Conservation (phyloP, 1,284 basidiomycete genomes). For the Xerocomus nothofagi region DNA sequence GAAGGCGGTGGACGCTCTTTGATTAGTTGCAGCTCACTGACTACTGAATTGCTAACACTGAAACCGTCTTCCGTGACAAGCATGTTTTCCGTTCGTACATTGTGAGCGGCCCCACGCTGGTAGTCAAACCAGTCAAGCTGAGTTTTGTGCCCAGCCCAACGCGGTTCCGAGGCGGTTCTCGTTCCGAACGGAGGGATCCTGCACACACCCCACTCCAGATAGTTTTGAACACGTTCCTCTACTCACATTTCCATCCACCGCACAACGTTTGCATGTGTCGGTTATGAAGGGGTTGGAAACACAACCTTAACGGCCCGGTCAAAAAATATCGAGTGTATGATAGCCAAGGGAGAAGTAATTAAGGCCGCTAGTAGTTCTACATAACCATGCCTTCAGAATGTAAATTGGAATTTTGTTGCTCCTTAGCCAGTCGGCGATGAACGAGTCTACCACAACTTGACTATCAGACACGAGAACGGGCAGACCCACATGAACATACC, state of each 20-base stretch:
- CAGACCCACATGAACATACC: conserved; percentile 19
- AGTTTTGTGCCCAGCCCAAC: not conserved
- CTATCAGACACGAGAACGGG: conserved; percentile 1
- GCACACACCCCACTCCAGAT: not conserved
- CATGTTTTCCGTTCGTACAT: not conserved
- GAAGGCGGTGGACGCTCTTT: no score
- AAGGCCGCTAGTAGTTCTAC: conserved; percentile 11
- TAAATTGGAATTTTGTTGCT: conserved; percentile 1
- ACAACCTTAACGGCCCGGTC: not conserved
- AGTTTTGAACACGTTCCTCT: not conserved
- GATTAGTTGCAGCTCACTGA: not conserved
- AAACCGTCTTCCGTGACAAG: not conserved
- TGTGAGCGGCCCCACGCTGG: no score
- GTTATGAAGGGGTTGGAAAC: not conserved
- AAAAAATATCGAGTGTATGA: not conserved
- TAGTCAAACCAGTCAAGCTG: not conserved
- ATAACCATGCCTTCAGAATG: conserved; percentile 26
- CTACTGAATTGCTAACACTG: not conserved
- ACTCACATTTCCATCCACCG: not conserved
- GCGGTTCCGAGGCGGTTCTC: no score
- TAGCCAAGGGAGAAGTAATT: not conserved
- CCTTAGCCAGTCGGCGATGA: conserved; percentile 21
- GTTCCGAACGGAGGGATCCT: no score
- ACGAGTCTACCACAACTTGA: conserved; percentile 20
- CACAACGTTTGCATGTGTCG: not conserved